phyloP scores from a whole-genome alignment of 441 rosid genomes.

The Manihot esculenta region DNA sequence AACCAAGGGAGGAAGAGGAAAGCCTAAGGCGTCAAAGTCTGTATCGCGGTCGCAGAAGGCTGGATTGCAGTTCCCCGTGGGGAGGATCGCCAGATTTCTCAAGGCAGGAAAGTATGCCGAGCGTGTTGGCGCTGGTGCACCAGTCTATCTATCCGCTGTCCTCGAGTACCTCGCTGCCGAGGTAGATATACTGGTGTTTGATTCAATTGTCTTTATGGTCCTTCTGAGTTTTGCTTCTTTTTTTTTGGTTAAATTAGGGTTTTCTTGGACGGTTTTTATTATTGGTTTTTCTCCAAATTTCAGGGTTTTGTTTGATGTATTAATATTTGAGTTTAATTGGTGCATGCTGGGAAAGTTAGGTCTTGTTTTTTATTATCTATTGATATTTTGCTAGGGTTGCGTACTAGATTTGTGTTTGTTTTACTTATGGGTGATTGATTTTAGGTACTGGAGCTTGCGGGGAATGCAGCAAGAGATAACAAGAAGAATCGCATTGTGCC shows the following conservation, averaged over 20 bases:
- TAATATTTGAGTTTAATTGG: not conserved
- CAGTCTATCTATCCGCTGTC: conserved; percentile 81
- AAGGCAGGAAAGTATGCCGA: conserved; percentile 80
- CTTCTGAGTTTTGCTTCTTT: not conserved
- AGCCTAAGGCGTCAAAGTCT: conserved; percentile 65
- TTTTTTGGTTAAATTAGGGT: not conserved
- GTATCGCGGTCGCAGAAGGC: conserved; percentile 70
- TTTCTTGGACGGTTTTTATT: not conserved
- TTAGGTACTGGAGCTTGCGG: conserved; percentile 75
- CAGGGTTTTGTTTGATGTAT: not conserved
- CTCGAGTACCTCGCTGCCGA: conserved; percentile 86
- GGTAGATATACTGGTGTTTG: conserved; percentile 28
- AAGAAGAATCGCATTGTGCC: conserved; percentile 75
- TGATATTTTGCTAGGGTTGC: too few species aligned
- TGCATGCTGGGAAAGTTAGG: too few species aligned
- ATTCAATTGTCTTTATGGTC: not conserved
- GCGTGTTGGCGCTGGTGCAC: conserved; percentile 85
- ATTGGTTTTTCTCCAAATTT: not conserved
- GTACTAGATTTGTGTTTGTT: not conserved
- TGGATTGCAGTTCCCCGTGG: conserved; percentile 84
- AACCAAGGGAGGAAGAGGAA: conserved; percentile 64
- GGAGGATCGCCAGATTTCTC: conserved; percentile 73
- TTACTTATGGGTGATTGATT: not conserved
- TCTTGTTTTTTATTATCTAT: not conserved
- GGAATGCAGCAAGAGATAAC: conserved; percentile 82